Conservation (phyloP, 805 yeast species). For the Blastobotrys robertii region DNA sequence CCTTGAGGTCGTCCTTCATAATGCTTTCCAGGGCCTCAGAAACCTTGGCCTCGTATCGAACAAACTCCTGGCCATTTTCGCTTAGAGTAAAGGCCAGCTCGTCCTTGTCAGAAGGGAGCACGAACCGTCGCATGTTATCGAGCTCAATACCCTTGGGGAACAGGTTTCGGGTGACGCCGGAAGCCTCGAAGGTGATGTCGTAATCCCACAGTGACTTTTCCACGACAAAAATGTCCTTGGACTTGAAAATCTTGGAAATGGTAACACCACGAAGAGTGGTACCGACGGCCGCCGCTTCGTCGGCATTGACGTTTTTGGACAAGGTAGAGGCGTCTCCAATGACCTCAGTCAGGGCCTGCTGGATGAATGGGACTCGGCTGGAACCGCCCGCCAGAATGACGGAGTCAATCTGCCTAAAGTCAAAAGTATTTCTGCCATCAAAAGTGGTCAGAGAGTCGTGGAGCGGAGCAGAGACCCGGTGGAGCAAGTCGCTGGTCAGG, state of each 20-base stretch:
- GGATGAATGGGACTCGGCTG: conserved; percentile 81
- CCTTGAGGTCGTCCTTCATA: conserved; percentile 16
- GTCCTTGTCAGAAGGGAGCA: conserved; percentile 14
- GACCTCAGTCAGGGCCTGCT: conserved; percentile 43
- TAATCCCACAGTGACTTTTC: conserved; percentile 48
- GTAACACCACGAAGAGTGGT: conserved; percentile 76
- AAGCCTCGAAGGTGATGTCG: conserved; percentile 23
- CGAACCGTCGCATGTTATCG: too few species aligned
- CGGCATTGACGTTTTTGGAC: conserved; percentile 85
- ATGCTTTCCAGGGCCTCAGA: conserved; percentile 18
- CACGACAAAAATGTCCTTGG: conserved; percentile 47
- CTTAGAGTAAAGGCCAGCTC: conserved; percentile 29
- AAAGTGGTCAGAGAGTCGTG: conserved; percentile 36
- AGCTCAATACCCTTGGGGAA: conserved; percentile 11
- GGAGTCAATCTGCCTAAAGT: conserved; percentile 38
- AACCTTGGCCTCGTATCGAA: conserved; percentile 21
- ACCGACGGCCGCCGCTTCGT: conserved; percentile 89
- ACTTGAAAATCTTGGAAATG: conserved; percentile 56
- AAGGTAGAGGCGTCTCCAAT: conserved; percentile 44
- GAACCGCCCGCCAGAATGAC: conserved; percentile 86
- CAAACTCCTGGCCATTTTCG: conserved; percentile 31
- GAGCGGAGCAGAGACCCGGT: conserved; percentile 46
- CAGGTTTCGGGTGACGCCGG: conserved; percentile 21
- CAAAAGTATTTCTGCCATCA: conserved; percentile 21
- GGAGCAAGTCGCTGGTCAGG: conserved; percentile 33